These are phyloP conservation scores for Rosa multiflora DNA, from an alignment of 306 rosid genomes.

Conservation along the genomic window DNA sequence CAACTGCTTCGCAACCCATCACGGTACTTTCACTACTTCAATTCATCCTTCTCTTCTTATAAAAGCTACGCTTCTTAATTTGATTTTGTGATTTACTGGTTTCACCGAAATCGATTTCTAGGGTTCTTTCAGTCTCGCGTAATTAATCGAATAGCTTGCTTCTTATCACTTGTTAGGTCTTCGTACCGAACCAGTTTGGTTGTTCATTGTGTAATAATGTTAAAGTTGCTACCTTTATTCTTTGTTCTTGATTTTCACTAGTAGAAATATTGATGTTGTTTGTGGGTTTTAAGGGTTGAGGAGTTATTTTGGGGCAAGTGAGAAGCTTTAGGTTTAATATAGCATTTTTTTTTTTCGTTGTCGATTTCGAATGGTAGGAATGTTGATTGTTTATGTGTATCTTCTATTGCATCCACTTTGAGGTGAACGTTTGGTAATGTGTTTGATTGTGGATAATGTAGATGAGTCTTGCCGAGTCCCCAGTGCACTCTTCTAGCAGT, in stretches of 20 bases:
- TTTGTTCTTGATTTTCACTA: background rate
- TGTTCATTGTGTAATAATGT: background rate
- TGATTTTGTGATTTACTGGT: background rate
- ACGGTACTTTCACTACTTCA: background rate
- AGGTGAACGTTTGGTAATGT: background rate
- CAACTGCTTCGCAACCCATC: background rate
- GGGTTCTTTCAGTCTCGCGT: background rate
- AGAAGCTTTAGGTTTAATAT: too few relatives aligned
- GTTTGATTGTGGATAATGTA: background rate
- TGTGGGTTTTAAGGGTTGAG: too few relatives aligned
- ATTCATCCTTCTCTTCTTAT: too few relatives aligned
- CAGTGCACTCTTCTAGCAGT: constrained; percentile 17
- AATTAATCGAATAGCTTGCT: too few relatives aligned
- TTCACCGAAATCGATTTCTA: background rate
- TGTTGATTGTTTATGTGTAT: background rate
- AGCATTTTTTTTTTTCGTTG: too few relatives aligned
- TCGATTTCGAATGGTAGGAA: background rate
- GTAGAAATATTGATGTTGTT: too few relatives aligned
- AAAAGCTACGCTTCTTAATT: background rate
- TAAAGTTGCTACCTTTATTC: background rate
- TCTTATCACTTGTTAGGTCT: too few relatives aligned
- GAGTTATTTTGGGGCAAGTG: too few relatives aligned
- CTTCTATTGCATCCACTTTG: background rate
- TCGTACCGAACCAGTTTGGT: too few relatives aligned
- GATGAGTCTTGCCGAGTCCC: constrained; percentile 25